A percentile compares a stretch with the other conserved stretches of the same genome.
phyloP scores from a whole-genome alignment of 2,329 filamentous ascomycete species.

The Aureobasidium sp. region DNA sequence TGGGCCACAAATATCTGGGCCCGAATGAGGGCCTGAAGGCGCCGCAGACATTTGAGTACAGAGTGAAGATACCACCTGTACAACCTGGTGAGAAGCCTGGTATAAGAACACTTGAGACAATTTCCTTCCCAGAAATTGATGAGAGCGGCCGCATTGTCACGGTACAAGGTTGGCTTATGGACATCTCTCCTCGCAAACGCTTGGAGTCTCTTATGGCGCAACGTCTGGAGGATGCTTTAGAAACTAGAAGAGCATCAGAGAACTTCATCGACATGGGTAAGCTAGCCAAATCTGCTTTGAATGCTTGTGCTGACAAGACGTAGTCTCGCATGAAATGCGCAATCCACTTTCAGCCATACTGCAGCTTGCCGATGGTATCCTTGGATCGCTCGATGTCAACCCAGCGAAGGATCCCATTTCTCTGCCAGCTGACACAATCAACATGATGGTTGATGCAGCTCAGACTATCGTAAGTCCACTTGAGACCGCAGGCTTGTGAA shows the following conservation, averaged over 20 bases:
- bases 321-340: conserved; percentile 36
- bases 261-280: conserved; percentile 29
- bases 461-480: conserved; percentile 20
- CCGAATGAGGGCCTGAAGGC: conserved; percentile 26
- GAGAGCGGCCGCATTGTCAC: conserved; percentile 24
- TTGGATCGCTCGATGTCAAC: conserved; percentile 25
- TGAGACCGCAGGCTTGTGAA: no score
- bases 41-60: conserved; percentile 32
- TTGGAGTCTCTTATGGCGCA: conserved; percentile 25
- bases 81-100: conserved; percentile 18
- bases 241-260: conserved; percentile 30
- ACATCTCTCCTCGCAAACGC: conserved; percentile 30
- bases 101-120: conserved; percentile 25
- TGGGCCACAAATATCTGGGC: conserved; percentile 28
- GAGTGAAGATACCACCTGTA: conserved; percentile 31
- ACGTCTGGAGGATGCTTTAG: conserved; percentile 30
- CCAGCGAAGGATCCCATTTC: background rate
- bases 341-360: conserved; percentile 40
- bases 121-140: conserved; percentile 28
- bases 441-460: conserved; percentile 21
- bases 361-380: conserved; percentile 39
- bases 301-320: background rate
- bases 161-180: conserved; percentile 29
- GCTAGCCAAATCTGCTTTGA: background rate
- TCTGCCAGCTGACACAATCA: conserved; percentile 7